These are phyloP conservation scores for Umbilicaria muhlenbergii DNA, from an alignment of 495 filamentous ascomycete species.

Conservation along the genomic window DNA sequence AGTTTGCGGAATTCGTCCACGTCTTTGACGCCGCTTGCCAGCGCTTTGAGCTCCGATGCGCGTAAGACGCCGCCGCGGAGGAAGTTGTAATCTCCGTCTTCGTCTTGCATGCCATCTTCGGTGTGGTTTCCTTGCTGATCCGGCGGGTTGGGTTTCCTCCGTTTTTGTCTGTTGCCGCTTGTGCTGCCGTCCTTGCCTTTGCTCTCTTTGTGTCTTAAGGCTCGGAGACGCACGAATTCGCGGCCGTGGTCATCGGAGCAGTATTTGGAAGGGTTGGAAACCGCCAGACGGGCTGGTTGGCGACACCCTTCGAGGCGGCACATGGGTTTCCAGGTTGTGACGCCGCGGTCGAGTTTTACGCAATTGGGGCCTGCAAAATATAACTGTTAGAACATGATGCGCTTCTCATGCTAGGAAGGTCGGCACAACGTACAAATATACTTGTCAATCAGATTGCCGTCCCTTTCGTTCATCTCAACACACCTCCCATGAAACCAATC, in stretches of 20 bases:
- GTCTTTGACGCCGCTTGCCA: slow-evolving; percentile 29
- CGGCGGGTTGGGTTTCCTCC: not conserved
- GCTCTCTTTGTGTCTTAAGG: slow-evolving; percentile 8
- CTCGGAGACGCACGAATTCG: slow-evolving; percentile 36
- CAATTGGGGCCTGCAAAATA: slow-evolving; percentile 40
- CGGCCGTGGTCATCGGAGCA: slow-evolving; percentile 50
- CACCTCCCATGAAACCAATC: slow-evolving; percentile 65
- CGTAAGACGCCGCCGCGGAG: slow-evolving; percentile 39
- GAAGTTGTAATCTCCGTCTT: slow-evolving; percentile 16
- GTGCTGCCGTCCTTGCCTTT: slow-evolving; percentile 9
- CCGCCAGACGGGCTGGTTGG: slow-evolving; percentile 38
- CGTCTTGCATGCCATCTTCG: slow-evolving; percentile 9
- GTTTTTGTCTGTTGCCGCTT: slow-evolving; percentile 4
- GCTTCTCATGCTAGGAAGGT: too few species aligned
- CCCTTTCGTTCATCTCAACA: slow-evolving; percentile 42
- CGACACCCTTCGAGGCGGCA: slow-evolving; percentile 45
- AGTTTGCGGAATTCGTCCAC: slow-evolving; percentile 39
- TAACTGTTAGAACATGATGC: not conserved
- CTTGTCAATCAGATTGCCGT: slow-evolving; percentile 49
- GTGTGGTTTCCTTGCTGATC: slow-evolving; percentile 12
- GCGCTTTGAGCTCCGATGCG: slow-evolving; percentile 38
- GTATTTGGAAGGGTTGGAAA: slow-evolving; percentile 44
- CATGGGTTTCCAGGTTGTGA: slow-evolving; percentile 56
- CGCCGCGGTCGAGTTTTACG: slow-evolving; percentile 30
- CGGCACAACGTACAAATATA: slow-evolving; percentile 42